phyloP scores from a whole-genome alignment of 192 early-diverging fungal genomes.

The Spinellus fusiger region DNA sequence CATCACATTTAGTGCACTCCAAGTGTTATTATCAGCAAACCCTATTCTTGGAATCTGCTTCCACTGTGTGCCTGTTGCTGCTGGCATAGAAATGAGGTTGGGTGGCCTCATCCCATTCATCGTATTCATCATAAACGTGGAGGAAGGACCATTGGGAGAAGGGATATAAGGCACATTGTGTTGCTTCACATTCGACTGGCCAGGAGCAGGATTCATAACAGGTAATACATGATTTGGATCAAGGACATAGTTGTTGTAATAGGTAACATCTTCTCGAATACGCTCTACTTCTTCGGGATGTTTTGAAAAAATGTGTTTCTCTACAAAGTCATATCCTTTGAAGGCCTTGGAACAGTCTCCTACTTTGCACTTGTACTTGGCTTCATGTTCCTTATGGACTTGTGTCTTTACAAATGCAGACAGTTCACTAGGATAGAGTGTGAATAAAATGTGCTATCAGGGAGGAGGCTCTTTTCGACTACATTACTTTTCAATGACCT shows the following conservation, averaged over 20 bases:
- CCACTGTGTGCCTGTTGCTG: constrained; percentile 41
- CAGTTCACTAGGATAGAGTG: constrained; percentile 29
- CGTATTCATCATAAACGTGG: constrained; percentile 23
- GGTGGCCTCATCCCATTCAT: constrained; percentile 23
- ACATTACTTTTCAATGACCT: constrained; percentile 43
- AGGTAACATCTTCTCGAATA: constrained; percentile 59
- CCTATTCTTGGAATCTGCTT: constrained; percentile 59
- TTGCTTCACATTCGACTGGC: neutral
- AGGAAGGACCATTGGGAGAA: neutral
- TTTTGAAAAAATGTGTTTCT: constrained; percentile 90
- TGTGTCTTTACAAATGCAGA: constrained; percentile 46
- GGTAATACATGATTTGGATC: constrained; percentile 77
- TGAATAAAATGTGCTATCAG: neutral
- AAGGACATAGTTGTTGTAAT: constrained; percentile 85
- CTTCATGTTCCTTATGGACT: constrained; percentile 64
- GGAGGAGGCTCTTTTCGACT: no score
- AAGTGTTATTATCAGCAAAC: constrained; percentile 30
- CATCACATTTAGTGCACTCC: neutral
- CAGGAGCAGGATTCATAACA: neutral
- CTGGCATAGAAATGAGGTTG: constrained; percentile 29
- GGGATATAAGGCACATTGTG: neutral
- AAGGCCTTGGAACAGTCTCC: constrained; percentile 85
- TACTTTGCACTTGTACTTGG: constrained; percentile 82
- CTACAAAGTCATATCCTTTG: constrained; percentile 87
- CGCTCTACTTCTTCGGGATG: constrained; percentile 69